These are phyloP conservation scores for Claviceps sp. DNA, from an alignment of 2,329 filamentous ascomycete species.

Conservation along the genomic window DNA sequence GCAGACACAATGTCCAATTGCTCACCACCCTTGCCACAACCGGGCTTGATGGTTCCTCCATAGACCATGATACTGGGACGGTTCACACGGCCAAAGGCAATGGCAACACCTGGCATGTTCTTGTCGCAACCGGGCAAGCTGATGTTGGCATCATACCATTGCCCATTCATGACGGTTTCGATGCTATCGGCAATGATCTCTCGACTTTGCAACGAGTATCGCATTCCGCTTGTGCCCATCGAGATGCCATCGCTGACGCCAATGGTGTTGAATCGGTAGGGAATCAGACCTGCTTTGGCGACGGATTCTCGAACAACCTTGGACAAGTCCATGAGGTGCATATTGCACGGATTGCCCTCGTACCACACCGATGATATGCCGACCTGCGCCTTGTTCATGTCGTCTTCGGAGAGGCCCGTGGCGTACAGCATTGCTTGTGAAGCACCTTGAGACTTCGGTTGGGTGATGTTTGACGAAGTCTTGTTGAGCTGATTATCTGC, in stretches of 20 bases:
- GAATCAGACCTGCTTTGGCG: conserved; percentile 61
- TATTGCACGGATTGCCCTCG: conserved; percentile 96
- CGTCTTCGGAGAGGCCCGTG: conserved; percentile 71
- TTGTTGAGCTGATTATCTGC: conserved; percentile 59
- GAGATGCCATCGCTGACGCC: conserved; percentile 95
- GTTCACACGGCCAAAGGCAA: conserved; percentile 92
- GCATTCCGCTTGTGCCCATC: conserved; percentile 97
- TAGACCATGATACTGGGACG: conserved; percentile 95
- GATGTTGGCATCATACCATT: conserved; percentile 98
- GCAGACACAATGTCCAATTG: conserved; percentile 90
- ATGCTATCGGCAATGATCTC: conserved; percentile 97
- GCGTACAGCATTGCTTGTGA: conserved; percentile 99
- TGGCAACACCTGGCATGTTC: conserved; percentile 92
- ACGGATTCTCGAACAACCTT: conserved; percentile 53
- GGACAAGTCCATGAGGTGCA: conserved; percentile 90
- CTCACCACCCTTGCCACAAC: conserved; percentile 64
- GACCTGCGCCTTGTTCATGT: conserved; percentile 94
- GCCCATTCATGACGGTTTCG: conserved; percentile 96
- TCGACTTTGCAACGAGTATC: conserved; percentile 84
- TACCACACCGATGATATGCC: conserved; percentile 98
- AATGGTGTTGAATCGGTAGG: conserved; percentile 98
- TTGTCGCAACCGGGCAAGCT: conserved; percentile 97
- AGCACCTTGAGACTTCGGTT: conserved; percentile 94
- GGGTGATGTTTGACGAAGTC: conserved; percentile 73
- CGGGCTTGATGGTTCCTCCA: conserved; percentile 84